phyloP scores from a whole-genome alignment of 352 stramenopile species.

The Phytophthora citrophthora region DNA sequence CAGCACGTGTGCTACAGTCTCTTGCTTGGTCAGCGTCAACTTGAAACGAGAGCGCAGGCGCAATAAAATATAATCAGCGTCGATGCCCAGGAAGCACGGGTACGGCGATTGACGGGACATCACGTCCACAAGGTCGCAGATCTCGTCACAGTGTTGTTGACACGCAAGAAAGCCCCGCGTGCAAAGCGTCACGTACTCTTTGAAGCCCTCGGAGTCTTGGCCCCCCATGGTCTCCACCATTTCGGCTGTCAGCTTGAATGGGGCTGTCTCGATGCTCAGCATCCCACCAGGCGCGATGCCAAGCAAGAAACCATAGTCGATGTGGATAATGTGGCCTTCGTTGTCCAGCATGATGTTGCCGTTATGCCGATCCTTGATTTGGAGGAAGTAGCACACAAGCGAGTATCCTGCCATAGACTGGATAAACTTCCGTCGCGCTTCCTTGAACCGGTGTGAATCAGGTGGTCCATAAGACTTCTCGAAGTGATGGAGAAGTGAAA shows the following conservation, averaged over 20 bases:
- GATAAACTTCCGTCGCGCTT: constrained; percentile 96
- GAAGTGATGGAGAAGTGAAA: constrained; percentile 95
- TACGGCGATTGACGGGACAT: constrained; percentile 97
- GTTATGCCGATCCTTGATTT: constrained; percentile 99
- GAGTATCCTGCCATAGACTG: constrained; percentile 98
- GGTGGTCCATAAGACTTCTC: constrained; percentile 94
- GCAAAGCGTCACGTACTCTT: constrained; percentile 97
- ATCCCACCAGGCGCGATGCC: constrained; percentile 98
- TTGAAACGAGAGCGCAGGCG: constrained; percentile 90
- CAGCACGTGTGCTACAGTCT: constrained; percentile 91
- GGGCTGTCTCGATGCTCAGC: constrained; percentile 98
- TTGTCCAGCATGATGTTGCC: constrained; percentile 99
- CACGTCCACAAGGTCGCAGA: constrained; percentile 97
- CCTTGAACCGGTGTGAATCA: constrained; percentile 87
- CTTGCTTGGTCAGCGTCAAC: constrained; percentile 84
- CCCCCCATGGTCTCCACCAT: constrained; percentile 99
- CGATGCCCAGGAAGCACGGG: constrained; percentile 94
- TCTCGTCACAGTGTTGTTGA: constrained; percentile 95
- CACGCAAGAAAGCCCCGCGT: constrained; percentile 97
- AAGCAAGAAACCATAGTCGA: constrained; percentile 99
- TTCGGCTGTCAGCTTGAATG: constrained; percentile 99
- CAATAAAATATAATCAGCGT: constrained; percentile 86
- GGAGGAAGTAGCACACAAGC: constrained; percentile 98
- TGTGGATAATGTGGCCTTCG: constrained; percentile 98
- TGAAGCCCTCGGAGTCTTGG: constrained; percentile 90